A percentile compares a stretch with the other conserved stretches of the same genome.
phyloP scores from a whole-genome alignment of 345 rosid species.

The Aethionema arabicum region DNA sequence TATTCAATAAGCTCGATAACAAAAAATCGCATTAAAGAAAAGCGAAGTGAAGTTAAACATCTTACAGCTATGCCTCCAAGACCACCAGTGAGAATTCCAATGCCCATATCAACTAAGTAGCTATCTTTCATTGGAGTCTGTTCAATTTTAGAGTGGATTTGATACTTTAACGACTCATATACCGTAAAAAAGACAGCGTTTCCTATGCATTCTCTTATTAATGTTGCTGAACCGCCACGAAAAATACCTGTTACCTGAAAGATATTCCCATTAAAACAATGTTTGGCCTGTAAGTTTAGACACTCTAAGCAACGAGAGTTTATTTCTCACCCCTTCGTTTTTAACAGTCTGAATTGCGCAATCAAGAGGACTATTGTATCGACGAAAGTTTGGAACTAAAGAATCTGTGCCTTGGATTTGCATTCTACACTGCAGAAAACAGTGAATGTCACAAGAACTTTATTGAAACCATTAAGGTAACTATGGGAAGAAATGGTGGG shows the following conservation, averaged over 20 bases:
- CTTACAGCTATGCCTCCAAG: constrained; percentile 96
- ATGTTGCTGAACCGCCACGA: constrained; percentile 81
- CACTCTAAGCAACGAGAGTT: constrained; percentile 13
- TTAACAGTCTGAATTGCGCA: constrained; percentile 76
- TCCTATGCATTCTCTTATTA: constrained; percentile 80
- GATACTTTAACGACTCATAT: constrained; percentile 71
- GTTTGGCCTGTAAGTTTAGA: not conserved
- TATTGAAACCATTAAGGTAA: constrained; percentile 18
- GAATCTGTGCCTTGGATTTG: constrained; percentile 94
- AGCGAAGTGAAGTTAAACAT: constrained; percentile 23
- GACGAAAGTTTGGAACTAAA: constrained; percentile 56
- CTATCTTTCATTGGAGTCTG: constrained; percentile 44
- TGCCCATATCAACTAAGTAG: constrained; percentile 72
- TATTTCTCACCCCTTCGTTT: constrained; percentile 78
- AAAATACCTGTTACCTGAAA: constrained; percentile 85
- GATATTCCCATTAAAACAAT: constrained; percentile 37
- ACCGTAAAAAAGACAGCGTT: constrained; percentile 78
- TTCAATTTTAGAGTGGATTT: constrained; percentile 60
- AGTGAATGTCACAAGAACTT: constrained; percentile 41
- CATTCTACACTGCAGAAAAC: constrained; percentile 87
- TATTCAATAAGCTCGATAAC: constrained; percentile 5
- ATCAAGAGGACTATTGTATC: constrained; percentile 73
- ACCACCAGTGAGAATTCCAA: constrained; percentile 82
- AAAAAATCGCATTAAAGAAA: not conserved
- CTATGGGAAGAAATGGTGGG: not conserved